A percentile compares a stretch with the other conserved stretches of the same genome.
Conservation (phyloP, 1,284 basidiomycete genomes). For the Papiliotrema flavescens region DNA sequence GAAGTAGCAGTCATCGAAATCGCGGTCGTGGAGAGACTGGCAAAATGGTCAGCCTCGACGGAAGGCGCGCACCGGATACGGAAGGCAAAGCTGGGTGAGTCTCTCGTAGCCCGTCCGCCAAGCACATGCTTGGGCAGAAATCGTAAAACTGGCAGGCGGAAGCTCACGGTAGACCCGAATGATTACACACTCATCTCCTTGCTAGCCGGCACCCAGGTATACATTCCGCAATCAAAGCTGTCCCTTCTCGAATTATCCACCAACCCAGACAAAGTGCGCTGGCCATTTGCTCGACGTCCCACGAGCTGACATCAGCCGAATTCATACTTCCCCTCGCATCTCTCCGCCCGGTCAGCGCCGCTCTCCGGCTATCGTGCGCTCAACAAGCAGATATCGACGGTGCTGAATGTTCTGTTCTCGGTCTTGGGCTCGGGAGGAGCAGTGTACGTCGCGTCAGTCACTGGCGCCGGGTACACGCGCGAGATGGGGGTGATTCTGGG, state of each 20-base stretch:
- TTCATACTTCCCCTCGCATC: slow-evolving; percentile 37
- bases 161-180: slow-evolving; percentile 21
- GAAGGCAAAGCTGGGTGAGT: slow-evolving; percentile 15
- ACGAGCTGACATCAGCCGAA: slow-evolving; percentile 20
- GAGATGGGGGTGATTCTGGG: slow-evolving; percentile 31
- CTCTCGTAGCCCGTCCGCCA: too few relatives aligned
- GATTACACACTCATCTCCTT: slow-evolving; percentile 32
- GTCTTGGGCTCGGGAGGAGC: slow-evolving; percentile 36
- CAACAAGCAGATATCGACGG: slow-evolving; percentile 29
- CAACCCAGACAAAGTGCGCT: slow-evolving; percentile 21
- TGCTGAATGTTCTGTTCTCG: slow-evolving; percentile 42
- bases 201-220: slow-evolving; percentile 37
- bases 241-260: slow-evolving; percentile 17
- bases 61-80: slow-evolving; percentile 3
- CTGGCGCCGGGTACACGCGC: slow-evolving; percentile 31
- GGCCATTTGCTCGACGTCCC: neutral
- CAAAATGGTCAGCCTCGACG: slow-evolving; percentile 11
- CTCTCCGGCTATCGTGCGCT: slow-evolving; percentile 30
- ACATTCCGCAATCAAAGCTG: slow-evolving; percentile 29
- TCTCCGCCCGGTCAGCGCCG: slow-evolving; percentile 25
- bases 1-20: slow-evolving; percentile 13
- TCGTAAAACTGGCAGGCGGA: neutral
- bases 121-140: neutral
- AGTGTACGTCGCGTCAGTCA: slow-evolving; percentile 32
- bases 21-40: slow-evolving; percentile 15